Evolutionary conservation across 306 rosid genomes (phyloP), one percentile per base, ranked within the genome.

Genomic region (Rosa multiflora): DNA sequence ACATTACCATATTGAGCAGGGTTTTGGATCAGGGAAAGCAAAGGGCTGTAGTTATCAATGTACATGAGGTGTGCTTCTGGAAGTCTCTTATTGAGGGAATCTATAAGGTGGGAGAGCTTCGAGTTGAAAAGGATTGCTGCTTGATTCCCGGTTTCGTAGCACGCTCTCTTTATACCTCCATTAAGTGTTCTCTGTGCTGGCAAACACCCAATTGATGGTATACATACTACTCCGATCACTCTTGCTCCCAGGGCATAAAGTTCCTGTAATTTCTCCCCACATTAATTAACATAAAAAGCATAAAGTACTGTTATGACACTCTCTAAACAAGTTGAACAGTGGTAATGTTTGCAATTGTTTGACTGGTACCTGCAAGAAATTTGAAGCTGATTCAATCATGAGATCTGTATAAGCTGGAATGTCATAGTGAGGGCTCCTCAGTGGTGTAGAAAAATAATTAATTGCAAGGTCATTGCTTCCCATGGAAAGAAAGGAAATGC

Each of bases 381-480:
- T 80, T 23, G 86, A 81, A 23, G 97, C 91, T 2, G 84, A 76
- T 52, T 82, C 51, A 56, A 81, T 69, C 92, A 94, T 81, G 62
- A 90, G 88, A 75, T 89, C 84, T 0, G 92, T 90, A 13, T 94
- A 91, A 4, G 90, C 73, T 42, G 82, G 73, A 59, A 90, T 61
- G 56, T 86, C 85, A 75, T 87, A 88, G 0, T 83, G 71, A 49
- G 53, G 3, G 39, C 76, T 71, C 73, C 97, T 85, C 26, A 84
- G 1, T 9, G 84, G 85, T 17, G 88, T 74, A 52, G 62, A 72
- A 46, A 29, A 12, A 43, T 83, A 91, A 69, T 89, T 91, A 49
- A 86, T 88, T 8, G 92, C 88, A 49, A 91, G 84, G 83, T 93
- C 98, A 73, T 93, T 79, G 49, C 87, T 85, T 61, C 97, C 95